Conservation (phyloP, 2,329 filamentous ascomycete genomes). For the Coniosporium tulheliwenetii region DNA sequence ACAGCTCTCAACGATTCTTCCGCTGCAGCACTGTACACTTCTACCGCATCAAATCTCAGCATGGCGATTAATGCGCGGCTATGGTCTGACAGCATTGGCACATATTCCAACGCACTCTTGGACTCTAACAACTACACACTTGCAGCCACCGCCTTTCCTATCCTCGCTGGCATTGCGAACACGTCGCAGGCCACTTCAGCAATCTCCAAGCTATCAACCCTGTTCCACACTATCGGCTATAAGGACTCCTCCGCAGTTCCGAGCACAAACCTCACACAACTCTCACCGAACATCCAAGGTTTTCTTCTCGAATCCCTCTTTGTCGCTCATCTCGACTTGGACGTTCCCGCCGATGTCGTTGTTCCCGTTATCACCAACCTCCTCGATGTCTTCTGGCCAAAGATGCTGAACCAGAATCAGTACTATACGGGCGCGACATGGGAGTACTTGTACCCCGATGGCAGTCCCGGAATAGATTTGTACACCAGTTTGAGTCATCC, state of each 20-base stretch:
- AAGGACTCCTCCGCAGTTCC: constrained; percentile 13
- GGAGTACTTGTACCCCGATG: constrained; percentile 27
- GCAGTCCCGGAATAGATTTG: constrained; percentile 22
- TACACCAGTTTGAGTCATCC: constrained; percentile 29
- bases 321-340: constrained; percentile 10
- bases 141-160: constrained; percentile 16
- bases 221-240: constrained; percentile 21
- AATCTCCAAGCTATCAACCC: constrained; percentile 14
- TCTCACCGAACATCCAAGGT: constrained; percentile 30
- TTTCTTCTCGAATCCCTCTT: constrained; percentile 26
- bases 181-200: constrained; percentile 12
- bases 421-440: constrained; percentile 26
- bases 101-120: constrained; percentile 14
- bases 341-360: constrained; percentile 9
- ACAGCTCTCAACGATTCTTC: constrained; percentile 13
- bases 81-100: constrained; percentile 16
- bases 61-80: constrained; percentile 14
- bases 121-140: constrained; percentile 16
- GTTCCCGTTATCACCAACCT: constrained; percentile 10
- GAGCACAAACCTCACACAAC: constrained; percentile 12
- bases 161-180: constrained; percentile 19
- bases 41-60: constrained; percentile 9
- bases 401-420: constrained; percentile 22
- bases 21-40: constrained; percentile 9
- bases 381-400: constrained; percentile 23